Base-by-base conservation (phyloP, 441 rosid genomes). In the Iberis amara region DNA sequence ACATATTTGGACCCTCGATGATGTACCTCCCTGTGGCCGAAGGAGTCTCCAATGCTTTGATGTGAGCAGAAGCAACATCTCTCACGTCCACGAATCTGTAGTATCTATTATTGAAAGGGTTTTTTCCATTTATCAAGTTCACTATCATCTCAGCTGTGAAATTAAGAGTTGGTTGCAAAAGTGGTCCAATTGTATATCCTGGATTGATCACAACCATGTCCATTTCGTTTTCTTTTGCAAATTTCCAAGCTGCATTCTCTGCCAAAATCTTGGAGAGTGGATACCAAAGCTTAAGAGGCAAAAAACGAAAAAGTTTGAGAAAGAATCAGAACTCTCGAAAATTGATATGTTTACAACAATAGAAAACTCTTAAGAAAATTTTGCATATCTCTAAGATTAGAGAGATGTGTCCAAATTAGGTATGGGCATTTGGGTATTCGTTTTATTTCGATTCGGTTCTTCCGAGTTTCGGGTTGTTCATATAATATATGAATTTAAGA, bases 31-130 rank as follows among this genome's bases (percentile, higher is more conserved):
- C 81, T 48, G 40, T 42, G 1, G 90, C 80, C 31, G 70, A 68
- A 44, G 75, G 65, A 47, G 52, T 49, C 63, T 78, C 80, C 41
- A 73, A 58, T 3, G 90, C 84, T 36, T 30, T 66, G 50, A 80
- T 32, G 61, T 78, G 83, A 31, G 79, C 83, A 5, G 56, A 11
- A 0, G 74, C 77, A 3, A 79, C 79, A 67, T 79, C 86, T 70
- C 82, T 72, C 24, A 77, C 79, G 40, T 79, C 81, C 37, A 72
- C 70, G 6, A 46, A 66, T 69, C 56, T 64, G 11, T 11, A 75
- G 38, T 10, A 44, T 10, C 9, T 23, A 33, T 53, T 53, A 12
- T 39, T 53, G 6, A 5, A 14, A 30, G 13, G 47, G 37, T 5
- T 54, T 4, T 54, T 40, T n/a, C 79, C 79, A 4, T 65, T 72